These are phyloP conservation scores for Cordyceps fumosorosea DNA, from an alignment of 2,329 filamentous ascomycete species.

Conservation along the genomic window DNA sequence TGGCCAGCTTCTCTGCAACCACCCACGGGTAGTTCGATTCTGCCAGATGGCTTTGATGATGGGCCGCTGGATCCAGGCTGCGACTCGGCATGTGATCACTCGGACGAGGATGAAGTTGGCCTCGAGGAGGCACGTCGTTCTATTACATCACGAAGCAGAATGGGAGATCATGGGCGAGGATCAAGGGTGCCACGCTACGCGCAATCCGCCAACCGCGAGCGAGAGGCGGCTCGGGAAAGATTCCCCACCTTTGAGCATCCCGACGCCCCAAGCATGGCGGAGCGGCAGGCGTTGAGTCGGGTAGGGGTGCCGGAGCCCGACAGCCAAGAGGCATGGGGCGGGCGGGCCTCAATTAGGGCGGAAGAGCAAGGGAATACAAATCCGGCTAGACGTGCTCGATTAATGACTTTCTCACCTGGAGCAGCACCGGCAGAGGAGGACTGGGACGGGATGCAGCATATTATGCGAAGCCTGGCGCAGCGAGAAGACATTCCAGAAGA, in stretches of 20 bases:
- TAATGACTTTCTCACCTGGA: slow-evolving; percentile 20
- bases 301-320: background rate
- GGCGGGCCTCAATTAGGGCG: slow-evolving; percentile 21
- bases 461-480: slow-evolving; percentile 62
- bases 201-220: background rate
- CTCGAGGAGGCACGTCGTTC: slow-evolving; percentile 25
- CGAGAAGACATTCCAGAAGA: slow-evolving; percentile 74
- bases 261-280: background rate
- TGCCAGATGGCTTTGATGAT: slow-evolving; percentile 31
- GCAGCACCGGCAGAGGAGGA: slow-evolving; percentile 30
- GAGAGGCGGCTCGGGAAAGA: background rate
- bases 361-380: slow-evolving; percentile 22
- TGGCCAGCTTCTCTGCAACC: slow-evolving; percentile 15
- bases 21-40: slow-evolving; percentile 27
- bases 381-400: slow-evolving; percentile 12
- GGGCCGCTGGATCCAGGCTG: slow-evolving; percentile 34
- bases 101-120: slow-evolving; percentile 48
- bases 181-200: background rate
- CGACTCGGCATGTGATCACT: slow-evolving; percentile 49
- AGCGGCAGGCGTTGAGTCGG: background rate
- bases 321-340: slow-evolving; percentile 20
- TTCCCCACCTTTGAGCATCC: background rate
- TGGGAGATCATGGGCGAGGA: background rate
- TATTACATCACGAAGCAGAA: slow-evolving; percentile 15
- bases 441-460: slow-evolving; percentile 59